Evolutionary conservation across 371 early-diverging fungal genomes (phyloP), one percentile per base, ranked within the genome.

Genomic region (Gilbertella persicaria): DNA sequence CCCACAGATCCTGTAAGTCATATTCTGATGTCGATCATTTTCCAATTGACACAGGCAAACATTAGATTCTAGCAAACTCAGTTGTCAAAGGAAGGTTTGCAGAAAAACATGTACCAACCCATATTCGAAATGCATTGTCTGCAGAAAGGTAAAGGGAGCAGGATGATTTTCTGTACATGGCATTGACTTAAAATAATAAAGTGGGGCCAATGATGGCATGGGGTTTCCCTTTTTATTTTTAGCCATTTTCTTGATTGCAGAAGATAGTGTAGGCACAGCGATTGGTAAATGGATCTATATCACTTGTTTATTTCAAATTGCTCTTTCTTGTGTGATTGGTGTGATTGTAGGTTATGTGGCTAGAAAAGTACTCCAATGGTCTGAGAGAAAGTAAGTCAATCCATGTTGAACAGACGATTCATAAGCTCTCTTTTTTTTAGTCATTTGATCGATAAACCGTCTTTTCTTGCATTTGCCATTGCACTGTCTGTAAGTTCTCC

Each of bases 1-100:
- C 98, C 98, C 2, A 99, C 98, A 0, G 98, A 99, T 75, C 98
- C 98, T 1, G 95, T 83, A 74, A 66, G 70, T 53, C 16, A 3
- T 35, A 19, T 8, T 24, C 0, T 13, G 3, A 0, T 5, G 6
- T 23, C n/a, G 7, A 23, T 12, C 14, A 12, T 17, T 17, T 10
- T 16, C 5, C n/a, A 16, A 33, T 10, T 6, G 33, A 33, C 28
- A 5, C 28, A 28, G 12, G 10, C 7, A 20, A 24, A 7, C 16
- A 25, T 30, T 64, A 82, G 82, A 73, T 99, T 29, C 66, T 99
- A 46, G 93, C 97, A 45, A 95, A 94, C 78, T 89, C 93, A 14
- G 92, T 98, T 7, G 88, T 98, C 24, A 94, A 94, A 67, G 98
- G 99, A 20, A 82, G 87, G 39, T 98, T 96, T 82, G 97, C 99